These are phyloP conservation scores for Naumovozyma baii DNA, from an alignment of 805 yeast genomes.

Conservation along the genomic window DNA sequence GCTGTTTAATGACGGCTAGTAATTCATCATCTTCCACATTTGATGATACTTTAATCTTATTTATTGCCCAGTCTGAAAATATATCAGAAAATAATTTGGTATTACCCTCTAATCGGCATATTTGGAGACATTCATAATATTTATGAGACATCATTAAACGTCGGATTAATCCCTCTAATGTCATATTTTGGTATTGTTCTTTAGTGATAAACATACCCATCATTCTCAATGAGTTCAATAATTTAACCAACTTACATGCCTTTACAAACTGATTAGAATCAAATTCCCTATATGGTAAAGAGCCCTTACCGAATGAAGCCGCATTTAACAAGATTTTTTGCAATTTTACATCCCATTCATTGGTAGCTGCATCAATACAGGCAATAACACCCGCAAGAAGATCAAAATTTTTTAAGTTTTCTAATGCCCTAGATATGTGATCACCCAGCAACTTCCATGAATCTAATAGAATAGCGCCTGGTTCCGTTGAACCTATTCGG, in stretches of 20 bases:
- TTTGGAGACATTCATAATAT: slow-evolving; percentile 53
- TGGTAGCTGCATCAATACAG: slow-evolving; percentile 65
- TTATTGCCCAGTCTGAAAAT: slow-evolving; percentile 72
- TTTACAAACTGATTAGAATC: slow-evolving; percentile 54
- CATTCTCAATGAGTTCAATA: slow-evolving; percentile 55
- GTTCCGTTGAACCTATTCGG: slow-evolving; percentile 72
- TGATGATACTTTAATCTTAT: slow-evolving; percentile 48
- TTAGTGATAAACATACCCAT: slow-evolving; percentile 66
- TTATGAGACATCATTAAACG: slow-evolving; percentile 49
- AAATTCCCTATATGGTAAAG: slow-evolving; percentile 40
- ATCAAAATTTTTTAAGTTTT: slow-evolving; percentile 51
- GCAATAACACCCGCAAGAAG: slow-evolving; percentile 52
- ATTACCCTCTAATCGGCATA: slow-evolving; percentile 44
- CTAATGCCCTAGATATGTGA: slow-evolving; percentile 74
- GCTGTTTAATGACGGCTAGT: slow-evolving; percentile 35
- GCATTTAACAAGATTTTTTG: slow-evolving; percentile 76
- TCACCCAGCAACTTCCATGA: slow-evolving; percentile 56
- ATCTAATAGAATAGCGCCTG: slow-evolving; percentile 75
- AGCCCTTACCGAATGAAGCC: slow-evolving; percentile 72
- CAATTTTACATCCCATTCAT: slow-evolving; percentile 68
- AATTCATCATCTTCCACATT: slow-evolving; percentile 51
- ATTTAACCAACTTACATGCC: slow-evolving; percentile 51
- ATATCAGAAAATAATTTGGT: slow-evolving; percentile 36
- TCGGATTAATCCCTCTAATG: slow-evolving; percentile 46
- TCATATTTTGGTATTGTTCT: slow-evolving; percentile 40